Percentiles rank a stretch among this genome's conserved stretches.
These are phyloP conservation scores for Hippophae rhamnoides DNA, from an alignment of 306 rosid species.

Conservation along the genomic window DNA sequence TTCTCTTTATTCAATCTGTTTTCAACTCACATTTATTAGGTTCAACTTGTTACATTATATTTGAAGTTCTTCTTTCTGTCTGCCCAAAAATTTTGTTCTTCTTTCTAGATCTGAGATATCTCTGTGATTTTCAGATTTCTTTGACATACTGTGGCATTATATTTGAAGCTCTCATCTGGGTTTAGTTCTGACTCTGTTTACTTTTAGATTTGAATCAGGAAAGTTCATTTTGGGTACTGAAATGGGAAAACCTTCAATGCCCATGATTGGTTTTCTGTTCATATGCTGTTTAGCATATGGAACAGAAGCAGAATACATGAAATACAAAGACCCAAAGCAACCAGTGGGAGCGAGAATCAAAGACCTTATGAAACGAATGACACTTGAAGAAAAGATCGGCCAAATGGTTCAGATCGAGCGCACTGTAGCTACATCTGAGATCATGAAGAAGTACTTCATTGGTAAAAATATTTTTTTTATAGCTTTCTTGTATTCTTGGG, in stretches of 20 bases:
- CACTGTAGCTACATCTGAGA: constrained; percentile 49
- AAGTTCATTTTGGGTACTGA: constrained; percentile 12
- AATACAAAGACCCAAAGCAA: constrained; percentile 65
- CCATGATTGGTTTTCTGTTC: constrained; percentile 40
- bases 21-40: too few relatives aligned
- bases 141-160: too few relatives aligned
- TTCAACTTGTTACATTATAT: too few relatives aligned
- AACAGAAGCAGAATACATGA: constrained; percentile 40
- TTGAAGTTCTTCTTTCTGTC: too few relatives aligned
- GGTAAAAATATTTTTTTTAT: constrained; percentile 26
- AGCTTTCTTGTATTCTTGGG: background rate
- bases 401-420: constrained; percentile 87
- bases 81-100: too few relatives aligned
- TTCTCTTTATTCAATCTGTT: too few relatives aligned
- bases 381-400: constrained; percentile 64
- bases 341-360: constrained; percentile 47
- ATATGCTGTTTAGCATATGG: constrained; percentile 35
- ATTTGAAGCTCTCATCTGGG: too few relatives aligned
- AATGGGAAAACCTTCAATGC: constrained; percentile 37
- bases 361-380: constrained; percentile 58
- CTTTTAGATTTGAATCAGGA: too few relatives aligned
- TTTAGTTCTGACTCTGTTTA: too few relatives aligned
- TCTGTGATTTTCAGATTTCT: too few relatives aligned
- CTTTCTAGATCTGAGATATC: too few relatives aligned
- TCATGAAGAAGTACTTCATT: constrained; percentile 49